These are phyloP conservation scores for Ogataea pini DNA, from an alignment of 805 yeast genomes.

Conservation along the genomic window DNA sequence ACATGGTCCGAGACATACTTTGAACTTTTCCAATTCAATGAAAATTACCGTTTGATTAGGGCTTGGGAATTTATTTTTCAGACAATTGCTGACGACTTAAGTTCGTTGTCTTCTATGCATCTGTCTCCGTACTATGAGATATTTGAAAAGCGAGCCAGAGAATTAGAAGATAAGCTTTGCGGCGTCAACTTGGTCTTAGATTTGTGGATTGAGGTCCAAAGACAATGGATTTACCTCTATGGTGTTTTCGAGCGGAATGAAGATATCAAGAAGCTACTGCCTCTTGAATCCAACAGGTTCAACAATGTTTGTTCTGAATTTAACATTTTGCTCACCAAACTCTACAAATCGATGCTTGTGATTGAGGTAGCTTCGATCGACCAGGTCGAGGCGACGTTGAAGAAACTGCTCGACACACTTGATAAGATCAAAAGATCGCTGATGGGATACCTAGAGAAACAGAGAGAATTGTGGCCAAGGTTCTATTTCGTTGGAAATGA, in stretches of 20 bases:
- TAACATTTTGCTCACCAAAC: conserved; percentile 48
- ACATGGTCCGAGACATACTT: conserved; percentile 59
- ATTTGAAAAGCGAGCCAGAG: conserved; percentile 58
- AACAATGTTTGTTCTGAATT: conserved; percentile 63
- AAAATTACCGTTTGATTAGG: conserved; percentile 55
- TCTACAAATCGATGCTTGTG: conserved; percentile 49
- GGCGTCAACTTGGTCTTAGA: conserved; percentile 54
- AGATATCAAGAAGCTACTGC: conserved; percentile 64
- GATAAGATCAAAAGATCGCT: conserved; percentile 62
- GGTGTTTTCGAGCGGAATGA: conserved; percentile 68
- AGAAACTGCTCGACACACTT: conserved; percentile 56
- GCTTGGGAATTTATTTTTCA: conserved; percentile 69
- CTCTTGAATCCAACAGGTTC: conserved; percentile 69
- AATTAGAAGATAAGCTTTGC: conserved; percentile 59
- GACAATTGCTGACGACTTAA: conserved; percentile 58
- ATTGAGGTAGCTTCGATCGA: conserved; percentile 56
- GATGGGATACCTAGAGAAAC: conserved; percentile 75
- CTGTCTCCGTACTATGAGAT: conserved; percentile 59
- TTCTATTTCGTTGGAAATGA: conserved; percentile 90
- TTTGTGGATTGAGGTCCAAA: conserved; percentile 79
- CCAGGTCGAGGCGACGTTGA: conserved; percentile 48
- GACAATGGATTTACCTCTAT: conserved; percentile 84
- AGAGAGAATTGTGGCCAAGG: conserved; percentile 75
- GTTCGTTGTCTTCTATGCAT: conserved; percentile 66
- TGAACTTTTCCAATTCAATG: conserved; percentile 53